phyloP scores from a whole-genome alignment of 2,329 filamentous ascomycete genomes.

The Ustulina deusta region DNA sequence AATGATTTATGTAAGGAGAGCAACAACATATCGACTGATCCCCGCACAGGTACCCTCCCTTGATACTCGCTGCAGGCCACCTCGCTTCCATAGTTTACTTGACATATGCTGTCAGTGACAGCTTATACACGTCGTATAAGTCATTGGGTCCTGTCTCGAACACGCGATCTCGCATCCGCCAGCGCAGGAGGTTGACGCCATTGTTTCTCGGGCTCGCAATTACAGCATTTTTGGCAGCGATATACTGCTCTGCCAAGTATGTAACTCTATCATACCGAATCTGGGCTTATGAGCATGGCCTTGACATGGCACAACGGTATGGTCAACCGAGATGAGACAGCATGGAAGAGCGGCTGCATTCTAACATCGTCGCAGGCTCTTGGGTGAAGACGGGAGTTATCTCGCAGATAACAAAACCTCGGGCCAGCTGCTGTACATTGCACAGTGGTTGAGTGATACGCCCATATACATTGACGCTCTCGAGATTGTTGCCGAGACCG shows the following conservation, averaged over 20 bases:
- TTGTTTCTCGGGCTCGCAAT: conserved; percentile 52
- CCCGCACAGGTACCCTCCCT: conserved; percentile 50
- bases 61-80: conserved; percentile 49
- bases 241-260: conserved; percentile 49
- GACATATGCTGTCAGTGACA: conserved; percentile 50
- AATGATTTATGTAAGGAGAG: not conserved
- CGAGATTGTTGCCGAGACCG: conserved; percentile 65
- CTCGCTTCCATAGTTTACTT: conserved; percentile 50
- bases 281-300: conserved; percentile 55
- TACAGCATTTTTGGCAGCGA: conserved; percentile 48
- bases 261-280: conserved; percentile 54
- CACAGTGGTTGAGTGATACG: conserved; percentile 66
- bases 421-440: conserved; percentile 55
- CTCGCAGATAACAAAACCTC: conserved; percentile 45
- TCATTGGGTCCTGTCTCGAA: conserved; percentile 53
- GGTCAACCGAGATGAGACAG: not conserved
- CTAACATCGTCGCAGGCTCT: conserved; percentile 39
- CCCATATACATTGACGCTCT: conserved; percentile 65
- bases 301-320: conserved; percentile 50
- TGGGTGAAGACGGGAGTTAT: conserved; percentile 38
- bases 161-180: conserved; percentile 52
- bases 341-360: not conserved
- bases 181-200: conserved; percentile 51
- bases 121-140: conserved; percentile 54
- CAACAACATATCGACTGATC: conserved; percentile 20